Evolutionary conservation across 148 eudicot genomes (phyloP).

Genomic region (Dianthus caryophyllus): DNA sequence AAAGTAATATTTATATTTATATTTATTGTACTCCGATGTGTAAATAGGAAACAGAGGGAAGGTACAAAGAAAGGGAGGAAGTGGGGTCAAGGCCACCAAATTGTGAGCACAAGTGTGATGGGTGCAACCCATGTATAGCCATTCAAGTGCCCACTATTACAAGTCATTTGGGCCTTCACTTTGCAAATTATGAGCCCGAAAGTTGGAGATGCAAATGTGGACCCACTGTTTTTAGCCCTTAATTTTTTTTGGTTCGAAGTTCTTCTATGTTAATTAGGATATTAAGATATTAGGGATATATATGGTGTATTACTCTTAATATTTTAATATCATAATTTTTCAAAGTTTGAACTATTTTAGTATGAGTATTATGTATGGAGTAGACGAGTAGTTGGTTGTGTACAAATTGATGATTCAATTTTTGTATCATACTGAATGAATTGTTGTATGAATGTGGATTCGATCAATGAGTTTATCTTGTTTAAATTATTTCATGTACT

Average conservation of each 20-base stretch:
- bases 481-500: too few relatives aligned
- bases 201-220: conserved; percentile 99
- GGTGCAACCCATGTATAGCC: conserved; percentile 79
- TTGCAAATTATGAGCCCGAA: conserved; percentile 79
- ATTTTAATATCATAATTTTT: too few relatives aligned
- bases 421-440: conserved; percentile 2
- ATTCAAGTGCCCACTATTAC: conserved; percentile 72
- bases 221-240: conserved; percentile 60
- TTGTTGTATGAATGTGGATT: too few relatives aligned
- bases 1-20: too few relatives aligned
- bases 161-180: conserved; percentile 40
- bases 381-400: conserved; percentile 25
- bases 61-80: conserved; percentile 27
- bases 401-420: conserved; percentile 24
- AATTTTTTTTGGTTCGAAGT: not conserved
- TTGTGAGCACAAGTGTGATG: conserved; percentile 74
- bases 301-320: too few relatives aligned
- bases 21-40: too few relatives aligned
- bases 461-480: too few relatives aligned
- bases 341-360: not conserved
- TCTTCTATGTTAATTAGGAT: not conserved
- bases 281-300: not conserved
- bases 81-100: conserved; percentile 89
- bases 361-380: not conserved
- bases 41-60: conserved; percentile 8